Evolutionary conservation across 2,329 filamentous ascomycete genomes (phyloP).

Genomic region (Fusarium veterinarium): DNA sequence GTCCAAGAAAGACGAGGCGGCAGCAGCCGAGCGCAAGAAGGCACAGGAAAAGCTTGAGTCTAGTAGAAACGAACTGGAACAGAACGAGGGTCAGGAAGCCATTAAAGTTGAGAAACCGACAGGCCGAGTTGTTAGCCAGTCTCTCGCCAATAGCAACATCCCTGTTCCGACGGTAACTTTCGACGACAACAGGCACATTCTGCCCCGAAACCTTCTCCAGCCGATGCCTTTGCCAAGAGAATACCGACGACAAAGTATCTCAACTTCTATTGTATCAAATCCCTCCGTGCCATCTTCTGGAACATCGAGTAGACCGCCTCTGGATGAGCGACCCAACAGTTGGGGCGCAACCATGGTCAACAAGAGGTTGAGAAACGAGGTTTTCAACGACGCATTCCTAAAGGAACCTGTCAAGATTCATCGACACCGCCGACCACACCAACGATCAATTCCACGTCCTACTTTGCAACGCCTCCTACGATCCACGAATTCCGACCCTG

Average conservation of each 20-base stretch:
- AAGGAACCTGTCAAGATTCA: slow-evolving; percentile 86
- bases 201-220: slow-evolving; percentile 84
- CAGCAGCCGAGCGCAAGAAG: slow-evolving; percentile 52
- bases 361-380: slow-evolving; percentile 85
- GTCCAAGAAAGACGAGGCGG: slow-evolving; percentile 61
- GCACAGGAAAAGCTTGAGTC: slow-evolving; percentile 46
- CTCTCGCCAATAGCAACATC: slow-evolving; percentile 72
- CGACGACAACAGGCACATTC: slow-evolving; percentile 92
- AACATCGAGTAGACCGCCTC: slow-evolving; percentile 47
- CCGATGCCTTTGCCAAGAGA: slow-evolving; percentile 58
- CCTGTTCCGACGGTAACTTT: slow-evolving; percentile 91
- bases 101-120: slow-evolving; percentile 29
- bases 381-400: slow-evolving; percentile 91
- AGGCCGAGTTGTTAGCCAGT: slow-evolving; percentile 73
- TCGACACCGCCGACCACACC: slow-evolving; percentile 77
- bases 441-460: slow-evolving; percentile 71
- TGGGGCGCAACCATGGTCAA: slow-evolving; percentile 97
- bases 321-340: slow-evolving; percentile 70
- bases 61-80: slow-evolving; percentile 33
- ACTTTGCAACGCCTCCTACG: slow-evolving; percentile 59
- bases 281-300: slow-evolving; percentile 7
- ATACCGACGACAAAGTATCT: slow-evolving; percentile 50
- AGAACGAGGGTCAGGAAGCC: slow-evolving; percentile 20
- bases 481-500: slow-evolving; percentile 59
- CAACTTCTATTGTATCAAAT: slow-evolving; percentile 43